Evolutionary conservation across 306 rosid genomes (phyloP).

Genomic region (Dryas drummondii): DNA sequence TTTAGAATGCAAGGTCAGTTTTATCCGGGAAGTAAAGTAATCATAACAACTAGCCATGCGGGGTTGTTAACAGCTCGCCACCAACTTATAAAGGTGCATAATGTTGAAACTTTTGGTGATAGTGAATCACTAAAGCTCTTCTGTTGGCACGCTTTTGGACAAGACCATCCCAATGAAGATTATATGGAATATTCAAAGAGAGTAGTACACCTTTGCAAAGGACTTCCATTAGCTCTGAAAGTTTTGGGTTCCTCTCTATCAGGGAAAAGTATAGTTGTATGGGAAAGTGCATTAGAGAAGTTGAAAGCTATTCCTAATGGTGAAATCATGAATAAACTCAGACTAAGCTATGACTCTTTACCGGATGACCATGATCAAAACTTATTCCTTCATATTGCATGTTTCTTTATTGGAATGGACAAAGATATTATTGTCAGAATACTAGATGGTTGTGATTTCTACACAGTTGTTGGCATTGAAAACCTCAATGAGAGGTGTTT

Average conservation of each 20-base stretch:
- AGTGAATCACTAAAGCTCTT: not conserved
- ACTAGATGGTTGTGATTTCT: not conserved
- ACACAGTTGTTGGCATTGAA: not conserved
- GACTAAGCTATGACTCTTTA: slow-evolving; percentile 3
- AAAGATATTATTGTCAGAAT: not conserved
- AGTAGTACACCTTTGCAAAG: not conserved
- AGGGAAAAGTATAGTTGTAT: not conserved
- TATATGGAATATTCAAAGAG: too few relatives aligned
- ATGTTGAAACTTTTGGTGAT: not conserved
- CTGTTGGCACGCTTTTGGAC: not conserved
- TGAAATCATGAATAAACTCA: slow-evolving; percentile 5
- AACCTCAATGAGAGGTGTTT: slow-evolving; percentile 3
- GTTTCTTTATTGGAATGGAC: not conserved
- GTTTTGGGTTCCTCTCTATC: slow-evolving; percentile 1
- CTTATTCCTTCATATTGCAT: slow-evolving; percentile 1
- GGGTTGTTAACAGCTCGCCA: not conserved
- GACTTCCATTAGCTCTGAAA: slow-evolving; percentile 1
- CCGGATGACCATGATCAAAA: not conserved
- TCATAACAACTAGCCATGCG: not conserved
- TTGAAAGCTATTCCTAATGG: not conserved
- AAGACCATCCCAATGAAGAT: not conserved
- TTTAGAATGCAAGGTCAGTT: not conserved
- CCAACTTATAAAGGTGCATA: not conserved
- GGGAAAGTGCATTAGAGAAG: not conserved
- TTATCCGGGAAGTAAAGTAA: not conserved